phyloP scores from a whole-genome alignment of 2,329 filamentous ascomycete genomes.

The Botrytis tulipae region DNA sequence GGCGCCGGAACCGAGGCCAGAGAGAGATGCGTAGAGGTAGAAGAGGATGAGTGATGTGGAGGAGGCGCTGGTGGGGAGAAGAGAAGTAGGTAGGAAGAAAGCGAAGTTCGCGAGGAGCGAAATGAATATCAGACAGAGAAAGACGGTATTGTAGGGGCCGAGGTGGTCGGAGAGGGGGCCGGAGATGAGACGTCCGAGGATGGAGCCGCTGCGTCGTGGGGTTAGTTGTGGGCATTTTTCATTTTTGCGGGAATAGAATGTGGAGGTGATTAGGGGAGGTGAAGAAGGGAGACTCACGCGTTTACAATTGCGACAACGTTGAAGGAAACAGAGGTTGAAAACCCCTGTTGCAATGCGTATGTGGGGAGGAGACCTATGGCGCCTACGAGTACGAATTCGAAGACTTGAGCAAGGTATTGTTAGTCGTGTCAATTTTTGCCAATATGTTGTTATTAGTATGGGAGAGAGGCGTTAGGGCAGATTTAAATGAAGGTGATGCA shows the following conservation, averaged over 20 bases:
- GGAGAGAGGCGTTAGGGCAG: background rate
- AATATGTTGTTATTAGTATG: too few relatives aligned
- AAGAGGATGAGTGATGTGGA: slow-evolving; percentile 26
- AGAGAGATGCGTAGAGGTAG: slow-evolving; percentile 36
- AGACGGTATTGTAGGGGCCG: slow-evolving; percentile 23
- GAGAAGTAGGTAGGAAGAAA: background rate
- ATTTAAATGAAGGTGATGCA: background rate
- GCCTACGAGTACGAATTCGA: slow-evolving; percentile 77
- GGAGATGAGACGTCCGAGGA: slow-evolving; percentile 27
- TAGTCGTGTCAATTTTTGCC: background rate
- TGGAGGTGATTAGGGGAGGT: slow-evolving; percentile 22
- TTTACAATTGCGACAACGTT: slow-evolving; percentile 83
- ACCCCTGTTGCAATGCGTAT: slow-evolving; percentile 67
- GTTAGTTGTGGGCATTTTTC: slow-evolving; percentile 19
- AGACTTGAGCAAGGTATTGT: slow-evolving; percentile 25
- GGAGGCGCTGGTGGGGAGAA: background rate
- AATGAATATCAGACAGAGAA: slow-evolving; percentile 32
- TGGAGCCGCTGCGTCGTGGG: slow-evolving; percentile 24
- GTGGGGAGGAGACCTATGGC: slow-evolving; percentile 79
- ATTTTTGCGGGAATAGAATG: slow-evolving; percentile 22
- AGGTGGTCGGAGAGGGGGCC: slow-evolving; percentile 27
- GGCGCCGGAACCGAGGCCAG: slow-evolving; percentile 36
- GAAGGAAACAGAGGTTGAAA: slow-evolving; percentile 66
- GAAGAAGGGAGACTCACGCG: slow-evolving; percentile 43
- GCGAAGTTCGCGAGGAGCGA: slow-evolving; percentile 11